Evolutionary conservation across 148 eudicot genomes (phyloP).

Genomic region (Cornus florida): DNA sequence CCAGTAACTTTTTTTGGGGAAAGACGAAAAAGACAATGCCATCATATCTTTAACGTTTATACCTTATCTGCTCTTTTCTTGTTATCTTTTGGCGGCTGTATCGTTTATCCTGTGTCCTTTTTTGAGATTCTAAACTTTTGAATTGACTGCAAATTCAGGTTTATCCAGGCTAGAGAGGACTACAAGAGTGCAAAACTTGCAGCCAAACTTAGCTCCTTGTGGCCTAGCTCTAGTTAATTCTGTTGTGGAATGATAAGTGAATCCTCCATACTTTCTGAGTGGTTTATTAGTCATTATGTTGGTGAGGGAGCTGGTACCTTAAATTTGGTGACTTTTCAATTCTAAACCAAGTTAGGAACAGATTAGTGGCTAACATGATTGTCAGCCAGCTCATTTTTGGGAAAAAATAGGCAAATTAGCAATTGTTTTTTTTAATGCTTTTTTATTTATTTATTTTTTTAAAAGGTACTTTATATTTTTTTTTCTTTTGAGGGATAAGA

Average conservation of each 20-base stretch:
- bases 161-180: constrained; percentile 90
- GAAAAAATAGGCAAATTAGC: no score
- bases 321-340: neutral
- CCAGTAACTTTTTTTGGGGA: neutral
- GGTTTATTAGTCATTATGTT: neutral
- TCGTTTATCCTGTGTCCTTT: no score
- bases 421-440: no score
- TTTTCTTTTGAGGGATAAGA: no score
- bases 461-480: no score
- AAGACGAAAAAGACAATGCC: neutral
- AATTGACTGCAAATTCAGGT: constrained; percentile 47
- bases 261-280: neutral
- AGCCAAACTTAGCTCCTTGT: constrained; percentile 75
- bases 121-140: neutral
- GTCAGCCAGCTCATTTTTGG: neutral
- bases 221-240: constrained; percentile 60
- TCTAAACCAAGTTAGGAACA: neutral
- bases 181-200: constrained; percentile 95
- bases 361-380: neutral
- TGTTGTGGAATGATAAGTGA: neutral
- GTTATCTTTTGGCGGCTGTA: no score
- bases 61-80: neutral
- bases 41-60: neutral
- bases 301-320: neutral
- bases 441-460: no score